These are phyloP conservation scores for Solanum bulbocastanum DNA, from an alignment of 257 asterid genomes.

Conservation along the genomic window DNA sequence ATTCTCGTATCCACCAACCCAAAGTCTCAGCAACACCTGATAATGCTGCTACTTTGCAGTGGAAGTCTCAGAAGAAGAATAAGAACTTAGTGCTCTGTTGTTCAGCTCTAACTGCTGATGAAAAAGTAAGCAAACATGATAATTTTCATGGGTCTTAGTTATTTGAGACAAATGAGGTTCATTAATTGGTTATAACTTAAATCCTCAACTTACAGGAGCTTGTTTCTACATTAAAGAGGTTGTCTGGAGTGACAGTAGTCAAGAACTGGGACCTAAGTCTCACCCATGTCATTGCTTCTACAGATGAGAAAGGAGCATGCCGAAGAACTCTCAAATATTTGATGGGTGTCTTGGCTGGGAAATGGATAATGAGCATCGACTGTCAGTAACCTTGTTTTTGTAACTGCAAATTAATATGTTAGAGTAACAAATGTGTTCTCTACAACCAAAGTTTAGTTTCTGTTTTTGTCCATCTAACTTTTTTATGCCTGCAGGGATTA, in stretches of 20 bases:
- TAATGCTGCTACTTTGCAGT: slow-evolving; percentile 13
- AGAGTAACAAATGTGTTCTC: neutral
- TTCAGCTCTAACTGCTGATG: slow-evolving; percentile 57
- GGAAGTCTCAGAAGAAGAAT: slow-evolving; percentile 40
- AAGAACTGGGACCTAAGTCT: slow-evolving; percentile 73
- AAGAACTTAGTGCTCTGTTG: slow-evolving; percentile 58
- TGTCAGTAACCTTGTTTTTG: slow-evolving; percentile 37
- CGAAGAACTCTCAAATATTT: slow-evolving; percentile 76
- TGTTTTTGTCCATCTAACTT: neutral
- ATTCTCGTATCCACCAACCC: slow-evolving; percentile 12
- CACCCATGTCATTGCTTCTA: slow-evolving; percentile 82
- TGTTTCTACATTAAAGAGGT: slow-evolving; percentile 37
- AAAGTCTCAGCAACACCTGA: slow-evolving; percentile 21
- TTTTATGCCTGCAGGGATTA: slow-evolving; percentile 47
- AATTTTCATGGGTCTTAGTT: neutral
- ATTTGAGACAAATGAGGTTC: neutral
- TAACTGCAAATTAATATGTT: neutral
- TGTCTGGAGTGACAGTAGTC: slow-evolving; percentile 38
- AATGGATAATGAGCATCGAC: slow-evolving; percentile 69
- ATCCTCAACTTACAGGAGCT: slow-evolving; percentile 35
- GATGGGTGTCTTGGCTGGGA: slow-evolving; percentile 91
- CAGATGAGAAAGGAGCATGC: slow-evolving; percentile 74
- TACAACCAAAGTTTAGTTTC: neutral
- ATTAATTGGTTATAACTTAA: neutral
- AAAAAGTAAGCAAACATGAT: slow-evolving; percentile 45